Evolutionary conservation across 441 rosid genomes (phyloP), one percentile per base, ranked within the genome.

Genomic region (Mallotus repandus): DNA sequence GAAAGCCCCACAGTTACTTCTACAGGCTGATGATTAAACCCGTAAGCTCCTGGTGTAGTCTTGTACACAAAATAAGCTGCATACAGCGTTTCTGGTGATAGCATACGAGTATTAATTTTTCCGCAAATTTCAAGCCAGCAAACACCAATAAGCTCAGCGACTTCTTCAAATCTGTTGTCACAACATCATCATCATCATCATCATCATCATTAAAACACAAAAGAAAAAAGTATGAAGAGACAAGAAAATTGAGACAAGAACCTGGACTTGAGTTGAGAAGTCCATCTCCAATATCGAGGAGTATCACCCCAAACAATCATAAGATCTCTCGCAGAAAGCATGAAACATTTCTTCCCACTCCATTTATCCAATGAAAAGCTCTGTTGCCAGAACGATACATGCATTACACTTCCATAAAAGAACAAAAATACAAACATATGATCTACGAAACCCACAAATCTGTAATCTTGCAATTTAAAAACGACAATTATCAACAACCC

Each of bases 41-140:
- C 90, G 4, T 81, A 43, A 14, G 74, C 50, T 16, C 59, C 52
- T 3, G 5, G 0, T 0, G 72, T 35, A 1, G 72, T 43, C 66
- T 82, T 83, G 74, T 81, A 89, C 69, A 91, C 93, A 8, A 79
- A 50, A 78, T 81, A 87, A 0, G 85, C 87, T 7, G 79, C 72
- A 55, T 91, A 91, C 12, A 9, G 72, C 0, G 89, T 89, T 7
- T 45, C 14, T 0, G 81, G 82, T 0, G 97, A 91, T 71, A 93
- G 72, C 81, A 82, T 54, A 13, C 35, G 0, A 9, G 81, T 76
- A 3, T 73, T 76, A 12, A 93, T 85, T 64, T 22, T 86, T 5
- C 94, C 91, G 0, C 76, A 74, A 46, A 91, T 79, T 67, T 89
- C 91, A n/a, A 91, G 64, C 98, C 93, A 82, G 32, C 91, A 86